These are phyloP conservation scores for Talaromyces proteolyticus DNA, from an alignment of 495 filamentous ascomycete genomes.

Conservation along the genomic window DNA sequence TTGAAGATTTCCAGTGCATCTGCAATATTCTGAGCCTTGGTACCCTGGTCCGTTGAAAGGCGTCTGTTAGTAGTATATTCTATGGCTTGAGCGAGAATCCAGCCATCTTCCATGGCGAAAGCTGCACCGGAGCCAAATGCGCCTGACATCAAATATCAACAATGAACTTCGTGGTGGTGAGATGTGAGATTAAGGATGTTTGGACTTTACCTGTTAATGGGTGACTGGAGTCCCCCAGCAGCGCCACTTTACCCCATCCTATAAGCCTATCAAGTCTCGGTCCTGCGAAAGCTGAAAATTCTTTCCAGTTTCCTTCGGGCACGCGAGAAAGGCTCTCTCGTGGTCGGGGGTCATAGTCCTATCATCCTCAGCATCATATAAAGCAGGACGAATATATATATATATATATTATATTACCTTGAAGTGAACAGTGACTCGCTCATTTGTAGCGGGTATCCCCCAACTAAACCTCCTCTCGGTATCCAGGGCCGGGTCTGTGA, in stretches of 20 bases:
- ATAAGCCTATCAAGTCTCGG: conserved; percentile 24
- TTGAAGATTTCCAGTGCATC: conserved; percentile 37
- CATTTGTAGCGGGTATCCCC: conserved; percentile 40
- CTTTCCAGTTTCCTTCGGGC: conserved; percentile 30
- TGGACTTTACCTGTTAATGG: conserved; percentile 22
- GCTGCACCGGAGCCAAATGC: conserved; percentile 43
- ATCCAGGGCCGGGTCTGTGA: conserved; percentile 1
- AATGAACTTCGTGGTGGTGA: background rate
- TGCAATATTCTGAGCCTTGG: background rate
- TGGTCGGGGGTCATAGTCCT: conserved; percentile 29
- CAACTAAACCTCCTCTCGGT: conserved; percentile 33
- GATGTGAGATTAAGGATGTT: background rate
- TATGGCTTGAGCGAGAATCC: conserved; percentile 37
- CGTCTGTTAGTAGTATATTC: conserved; percentile 14
- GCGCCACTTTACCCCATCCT: conserved; percentile 38
- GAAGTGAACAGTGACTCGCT: conserved; percentile 25
- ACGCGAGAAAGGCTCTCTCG: conserved; percentile 26
- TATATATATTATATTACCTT: background rate
- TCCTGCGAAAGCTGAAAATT: conserved; percentile 39
- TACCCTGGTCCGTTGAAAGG: conserved; percentile 8
- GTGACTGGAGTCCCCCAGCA: conserved; percentile 45
- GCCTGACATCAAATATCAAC: conserved; percentile 12
- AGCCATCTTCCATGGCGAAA: conserved; percentile 47
- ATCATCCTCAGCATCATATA: background rate
- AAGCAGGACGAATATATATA: background rate